A percentile compares a stretch with the other conserved stretches of the same genome.
Conservation (phyloP, 495 filamentous ascomycete species). For the Penicillium manginii region DNA sequence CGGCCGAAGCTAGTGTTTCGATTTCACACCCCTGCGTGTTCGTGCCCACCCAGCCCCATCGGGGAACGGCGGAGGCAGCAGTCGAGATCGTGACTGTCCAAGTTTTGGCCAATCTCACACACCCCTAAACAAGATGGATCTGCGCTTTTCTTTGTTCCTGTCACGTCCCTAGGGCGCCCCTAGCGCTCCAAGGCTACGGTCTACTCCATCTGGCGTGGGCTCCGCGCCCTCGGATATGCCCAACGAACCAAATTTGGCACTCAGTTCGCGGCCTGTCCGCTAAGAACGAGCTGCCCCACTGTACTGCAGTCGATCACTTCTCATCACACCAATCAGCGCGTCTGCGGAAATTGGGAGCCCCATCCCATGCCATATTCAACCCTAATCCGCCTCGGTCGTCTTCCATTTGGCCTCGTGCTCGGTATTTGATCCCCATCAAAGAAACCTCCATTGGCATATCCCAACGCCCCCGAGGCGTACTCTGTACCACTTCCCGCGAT, state of each 20-base stretch:
- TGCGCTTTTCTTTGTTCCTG: conserved; percentile 11
- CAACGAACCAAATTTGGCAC: conserved; percentile 22
- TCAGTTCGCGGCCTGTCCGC: conserved; percentile 24
- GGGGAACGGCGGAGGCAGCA: conserved; percentile 7
- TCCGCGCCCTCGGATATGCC: conserved; percentile 15
- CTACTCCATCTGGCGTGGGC: not conserved
- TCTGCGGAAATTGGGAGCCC: conserved; percentile 31
- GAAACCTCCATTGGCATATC: not conserved
- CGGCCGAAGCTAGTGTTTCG: conserved; percentile 14
- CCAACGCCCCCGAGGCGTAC: not conserved
- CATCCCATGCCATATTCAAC: conserved; percentile 17
- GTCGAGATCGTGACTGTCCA: conserved; percentile 7
- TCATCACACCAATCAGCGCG: conserved; percentile 28
- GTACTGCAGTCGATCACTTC: conserved; percentile 26
- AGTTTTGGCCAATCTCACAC: conserved; percentile 3
- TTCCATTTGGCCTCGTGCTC: not conserved
- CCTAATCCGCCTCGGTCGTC: conserved; percentile 8
- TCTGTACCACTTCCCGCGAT: conserved; percentile 10
- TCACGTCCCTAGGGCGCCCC: not conserved
- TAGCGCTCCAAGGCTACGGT: not conserved
- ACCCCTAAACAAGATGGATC: not conserved
- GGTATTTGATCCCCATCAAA: conserved; percentile 8
- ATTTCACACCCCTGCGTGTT: conserved; percentile 11
- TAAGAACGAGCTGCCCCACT: conserved; percentile 24
- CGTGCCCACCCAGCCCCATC: not conserved